Evolutionary conservation across 2,329 filamentous ascomycete species (phyloP).

Genomic region (Cadophora gregata): DNA sequence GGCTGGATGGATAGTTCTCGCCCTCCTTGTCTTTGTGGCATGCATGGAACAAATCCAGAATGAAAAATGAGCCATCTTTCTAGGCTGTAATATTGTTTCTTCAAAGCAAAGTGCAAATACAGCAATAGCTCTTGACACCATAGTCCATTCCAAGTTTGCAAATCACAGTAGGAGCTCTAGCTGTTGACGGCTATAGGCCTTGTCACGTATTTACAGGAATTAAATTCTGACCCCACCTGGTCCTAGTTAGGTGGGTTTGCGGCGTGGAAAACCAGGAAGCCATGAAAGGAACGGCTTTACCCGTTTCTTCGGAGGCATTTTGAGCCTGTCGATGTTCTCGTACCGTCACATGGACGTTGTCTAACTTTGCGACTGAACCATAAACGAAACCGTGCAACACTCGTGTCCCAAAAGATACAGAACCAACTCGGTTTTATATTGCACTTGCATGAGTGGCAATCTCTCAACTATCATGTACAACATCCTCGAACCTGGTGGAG

Average conservation of each 20-base stretch:
- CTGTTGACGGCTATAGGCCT: constrained; percentile 23
- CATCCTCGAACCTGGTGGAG: constrained; percentile 20
- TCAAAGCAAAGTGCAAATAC: constrained; percentile 3
- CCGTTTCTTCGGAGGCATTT: constrained; percentile 35
- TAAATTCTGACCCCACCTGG: constrained; percentile 25
- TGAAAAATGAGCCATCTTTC: not conserved
- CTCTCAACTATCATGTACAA: constrained; percentile 35
- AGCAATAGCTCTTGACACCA: not conserved
- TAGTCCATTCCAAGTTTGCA: not conserved
- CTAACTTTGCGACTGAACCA: constrained; percentile 12
- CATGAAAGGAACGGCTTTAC: constrained; percentile 34
- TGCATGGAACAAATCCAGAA: constrained; percentile 8
- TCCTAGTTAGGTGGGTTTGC: constrained; percentile 20
- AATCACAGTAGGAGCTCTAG: not conserved
- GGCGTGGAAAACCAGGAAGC: constrained; percentile 13
- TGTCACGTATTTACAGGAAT: constrained; percentile 13
- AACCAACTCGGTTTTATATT: constrained; percentile 35
- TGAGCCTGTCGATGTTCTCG: constrained; percentile 34
- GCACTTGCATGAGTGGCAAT: constrained; percentile 32
- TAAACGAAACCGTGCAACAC: constrained; percentile 37
- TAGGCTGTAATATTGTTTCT: no score
- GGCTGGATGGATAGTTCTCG: not conserved
- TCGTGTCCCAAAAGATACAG: constrained; percentile 40
- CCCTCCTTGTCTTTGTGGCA: constrained; percentile 2
- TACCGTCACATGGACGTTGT: constrained; percentile 38